Evolutionary conservation across 176 grass and related monocot species (phyloP).

Genomic region (Themeda triandra): DNA sequence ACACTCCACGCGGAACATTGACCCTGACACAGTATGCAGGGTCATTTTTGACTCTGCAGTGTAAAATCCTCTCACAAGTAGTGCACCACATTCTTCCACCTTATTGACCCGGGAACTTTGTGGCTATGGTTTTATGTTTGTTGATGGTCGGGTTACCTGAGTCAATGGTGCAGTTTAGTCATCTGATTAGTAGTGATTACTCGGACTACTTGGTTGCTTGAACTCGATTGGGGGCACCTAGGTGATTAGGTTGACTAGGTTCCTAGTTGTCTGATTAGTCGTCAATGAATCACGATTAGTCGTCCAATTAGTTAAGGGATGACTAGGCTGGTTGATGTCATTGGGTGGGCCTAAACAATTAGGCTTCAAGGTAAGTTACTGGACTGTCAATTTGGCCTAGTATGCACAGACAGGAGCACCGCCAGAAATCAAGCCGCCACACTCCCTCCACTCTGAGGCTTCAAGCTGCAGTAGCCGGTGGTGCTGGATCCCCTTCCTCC

Average conservation of each 20-base stretch:
- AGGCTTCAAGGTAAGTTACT: background rate
- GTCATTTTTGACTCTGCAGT: background rate
- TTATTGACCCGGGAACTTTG: background rate
- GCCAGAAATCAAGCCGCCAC: too few species aligned
- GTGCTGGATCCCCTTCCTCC: background rate
- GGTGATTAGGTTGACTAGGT: background rate
- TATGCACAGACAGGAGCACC: background rate
- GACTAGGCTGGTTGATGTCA: background rate
- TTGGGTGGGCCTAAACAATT: background rate
- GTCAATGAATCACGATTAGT: background rate
- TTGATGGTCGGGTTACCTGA: background rate
- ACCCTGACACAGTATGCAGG: background rate
- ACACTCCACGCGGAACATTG: background rate
- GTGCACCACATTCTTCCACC: background rate
- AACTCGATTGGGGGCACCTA: background rate
- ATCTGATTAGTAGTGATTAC: background rate
- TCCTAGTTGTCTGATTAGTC: background rate
- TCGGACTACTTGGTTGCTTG: background rate
- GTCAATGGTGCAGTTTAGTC: background rate
- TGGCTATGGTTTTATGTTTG: background rate
- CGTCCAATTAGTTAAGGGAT: background rate
- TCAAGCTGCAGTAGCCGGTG: background rate
- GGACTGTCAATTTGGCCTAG: background rate
- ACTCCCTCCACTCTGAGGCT: background rate
- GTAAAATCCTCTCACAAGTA: background rate